phyloP scores from a whole-genome alignment of 257 asterid species.

The Nicotiana obtusifolia region DNA sequence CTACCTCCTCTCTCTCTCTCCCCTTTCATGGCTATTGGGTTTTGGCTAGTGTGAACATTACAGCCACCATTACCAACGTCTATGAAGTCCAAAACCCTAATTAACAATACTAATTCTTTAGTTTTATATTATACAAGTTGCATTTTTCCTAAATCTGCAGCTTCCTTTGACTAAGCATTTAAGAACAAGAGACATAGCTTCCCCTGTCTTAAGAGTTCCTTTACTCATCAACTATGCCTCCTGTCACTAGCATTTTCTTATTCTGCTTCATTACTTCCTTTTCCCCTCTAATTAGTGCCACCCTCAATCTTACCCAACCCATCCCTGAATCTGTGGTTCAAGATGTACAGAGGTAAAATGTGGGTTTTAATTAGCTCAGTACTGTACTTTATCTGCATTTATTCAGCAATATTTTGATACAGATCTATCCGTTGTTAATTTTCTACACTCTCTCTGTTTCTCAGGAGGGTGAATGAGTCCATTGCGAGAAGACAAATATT shows the following conservation, averaged over 20 bases:
- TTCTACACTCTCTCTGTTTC: background rate
- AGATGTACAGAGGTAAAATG: constrained; percentile 40
- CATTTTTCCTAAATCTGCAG: background rate
- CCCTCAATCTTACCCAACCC: constrained; percentile 38
- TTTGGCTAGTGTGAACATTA: background rate
- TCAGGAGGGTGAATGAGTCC: constrained; percentile 14
- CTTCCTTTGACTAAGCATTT: background rate
- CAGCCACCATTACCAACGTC: background rate
- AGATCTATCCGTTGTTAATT: background rate
- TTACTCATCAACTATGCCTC: constrained; percentile 26
- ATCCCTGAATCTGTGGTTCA: constrained; percentile 40
- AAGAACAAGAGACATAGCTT: constrained; percentile 16
- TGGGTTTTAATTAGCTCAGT: background rate
- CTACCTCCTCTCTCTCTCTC: background rate
- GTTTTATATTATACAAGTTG: background rate
- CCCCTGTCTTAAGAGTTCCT: constrained; percentile 9
- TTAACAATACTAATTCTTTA: background rate
- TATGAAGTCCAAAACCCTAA: background rate
- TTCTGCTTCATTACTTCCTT: constrained; percentile 17
- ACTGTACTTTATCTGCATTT: too few species aligned
- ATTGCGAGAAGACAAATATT: constrained; percentile 2
- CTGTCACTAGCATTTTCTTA: constrained; percentile 27
- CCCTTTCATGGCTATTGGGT: background rate
- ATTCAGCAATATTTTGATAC: background rate
- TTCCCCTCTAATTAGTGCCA: constrained; percentile 16